These are phyloP conservation scores for Mycena vulgaris DNA, from an alignment of 768 basidiomycete genomes.

Conservation along the genomic window DNA sequence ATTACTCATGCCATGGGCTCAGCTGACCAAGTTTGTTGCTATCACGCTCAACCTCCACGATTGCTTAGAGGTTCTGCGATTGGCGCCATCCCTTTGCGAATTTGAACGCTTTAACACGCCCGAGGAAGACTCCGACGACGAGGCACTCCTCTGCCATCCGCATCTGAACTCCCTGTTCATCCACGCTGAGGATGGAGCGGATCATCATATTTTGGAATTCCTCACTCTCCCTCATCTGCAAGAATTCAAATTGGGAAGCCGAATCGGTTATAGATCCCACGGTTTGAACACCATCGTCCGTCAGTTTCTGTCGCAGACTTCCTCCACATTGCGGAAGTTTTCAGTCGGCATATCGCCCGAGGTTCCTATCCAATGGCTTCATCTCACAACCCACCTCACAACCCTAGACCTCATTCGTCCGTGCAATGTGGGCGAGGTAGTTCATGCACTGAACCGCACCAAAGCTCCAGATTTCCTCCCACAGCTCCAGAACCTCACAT, in stretches of 20 bases:
- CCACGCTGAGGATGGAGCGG: neutral
- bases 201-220: constrained; percentile 8
- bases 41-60: neutral
- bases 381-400: neutral
- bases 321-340: constrained; percentile 11
- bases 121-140: neutral
- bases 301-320: constrained; percentile 1
- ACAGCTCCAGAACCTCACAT: constrained; percentile 3
- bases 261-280: neutral
- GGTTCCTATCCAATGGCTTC: constrained; percentile 14
- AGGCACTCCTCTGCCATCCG: neutral
- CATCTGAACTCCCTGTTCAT: constrained; percentile 1
- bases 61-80: constrained; percentile 5
- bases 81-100: constrained; percentile 14
- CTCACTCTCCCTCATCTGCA: constrained; percentile 17
- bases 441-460: constrained; percentile 13
- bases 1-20: constrained; percentile 8
- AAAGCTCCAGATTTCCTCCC: constrained; percentile 16
- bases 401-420: constrained; percentile 12
- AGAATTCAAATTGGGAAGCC: constrained; percentile 2
- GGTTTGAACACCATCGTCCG: neutral
- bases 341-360: constrained; percentile 8
- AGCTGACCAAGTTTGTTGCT: constrained; percentile 4
- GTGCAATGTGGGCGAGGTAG: neutral
- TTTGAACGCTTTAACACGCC: constrained; percentile 5